Evolutionary conservation across 1,284 basidiomycete genomes (phyloP).

Genomic region (Leccinum subrobustum): DNA sequence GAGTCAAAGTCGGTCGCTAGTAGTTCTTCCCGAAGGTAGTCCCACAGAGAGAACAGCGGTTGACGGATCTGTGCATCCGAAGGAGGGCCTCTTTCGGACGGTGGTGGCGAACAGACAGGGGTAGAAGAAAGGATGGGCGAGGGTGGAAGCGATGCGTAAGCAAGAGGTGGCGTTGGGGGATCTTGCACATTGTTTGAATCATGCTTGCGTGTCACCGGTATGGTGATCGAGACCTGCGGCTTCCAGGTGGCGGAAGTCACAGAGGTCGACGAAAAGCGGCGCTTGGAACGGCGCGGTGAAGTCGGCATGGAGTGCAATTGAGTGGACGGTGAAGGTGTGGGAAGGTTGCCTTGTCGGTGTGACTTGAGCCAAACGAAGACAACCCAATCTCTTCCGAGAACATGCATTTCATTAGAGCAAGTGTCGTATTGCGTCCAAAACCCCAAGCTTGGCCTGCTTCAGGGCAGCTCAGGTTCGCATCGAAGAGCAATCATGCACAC

Average conservation of each 20-base stretch:
- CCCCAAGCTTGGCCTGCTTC: constrained; percentile 15
- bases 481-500: constrained; percentile 35
- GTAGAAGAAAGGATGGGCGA: constrained; percentile 59
- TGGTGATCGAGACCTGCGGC: constrained; percentile 9
- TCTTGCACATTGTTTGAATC: constrained; percentile 16
- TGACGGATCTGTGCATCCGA: constrained; percentile 13
- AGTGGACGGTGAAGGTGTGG: constrained; percentile 13
- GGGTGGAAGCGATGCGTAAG: constrained; percentile 68
- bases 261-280: constrained; percentile 34
- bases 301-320: constrained; percentile 21
- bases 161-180: constrained; percentile 26
- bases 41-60: constrained; percentile 82
- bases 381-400: constrained; percentile 6
- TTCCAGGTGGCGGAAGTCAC: constrained; percentile 27
- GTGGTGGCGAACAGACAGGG: constrained; percentile 32
- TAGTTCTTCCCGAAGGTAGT: constrained; percentile 86
- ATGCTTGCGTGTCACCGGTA: constrained; percentile 15
- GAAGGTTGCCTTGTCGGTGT: constrained; percentile 9
- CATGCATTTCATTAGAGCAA: constrained; percentile 36
- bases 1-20: constrained; percentile 90
- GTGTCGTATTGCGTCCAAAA: constrained; percentile 32
- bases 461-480: constrained; percentile 40
- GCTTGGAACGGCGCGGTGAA: constrained; percentile 33
- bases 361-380: not conserved
- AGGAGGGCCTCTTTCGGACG: constrained; percentile 8